phyloP scores from a whole-genome alignment of 208 protist genomes.

The Crithidia bombi region DNA sequence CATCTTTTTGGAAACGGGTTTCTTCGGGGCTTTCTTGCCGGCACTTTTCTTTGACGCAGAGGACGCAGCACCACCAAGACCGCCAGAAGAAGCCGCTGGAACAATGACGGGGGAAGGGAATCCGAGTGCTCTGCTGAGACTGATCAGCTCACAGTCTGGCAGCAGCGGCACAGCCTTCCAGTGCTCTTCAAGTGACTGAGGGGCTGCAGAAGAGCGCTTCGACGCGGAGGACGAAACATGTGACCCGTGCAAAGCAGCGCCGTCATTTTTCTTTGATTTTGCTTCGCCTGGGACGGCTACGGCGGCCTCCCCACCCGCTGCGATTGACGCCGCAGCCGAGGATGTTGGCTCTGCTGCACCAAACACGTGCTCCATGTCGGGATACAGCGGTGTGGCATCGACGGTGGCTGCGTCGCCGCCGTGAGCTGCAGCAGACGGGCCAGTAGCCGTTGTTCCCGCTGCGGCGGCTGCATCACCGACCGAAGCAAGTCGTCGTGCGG shows the following conservation, averaged over 20 bases:
- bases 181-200: background rate
- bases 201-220: background rate
- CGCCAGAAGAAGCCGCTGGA: background rate
- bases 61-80: background rate
- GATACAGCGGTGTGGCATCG: conserved; percentile 16
- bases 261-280: background rate
- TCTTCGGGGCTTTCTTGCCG: conserved; percentile 10
- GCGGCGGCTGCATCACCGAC: background rate
- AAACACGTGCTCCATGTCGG: conserved; percentile 18
- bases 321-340: background rate
- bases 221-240: background rate
- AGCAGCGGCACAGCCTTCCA: background rate
- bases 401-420: background rate
- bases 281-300: background rate
- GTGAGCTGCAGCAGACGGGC: background rate
- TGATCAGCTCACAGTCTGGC: conserved; percentile 32
- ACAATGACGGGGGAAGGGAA: conserved; percentile 14
- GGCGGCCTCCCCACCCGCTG: background rate
- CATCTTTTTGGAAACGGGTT: background rate
- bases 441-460: background rate
- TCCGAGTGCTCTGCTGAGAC: conserved; percentile 27
- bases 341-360: background rate
- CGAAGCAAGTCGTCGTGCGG: background rate
- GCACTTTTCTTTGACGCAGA: conserved; percentile 8
- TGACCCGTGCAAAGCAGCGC: no score